Base-by-base conservation (phyloP, 768 basidiomycete species). In the Russula ochroleuca region DNA sequence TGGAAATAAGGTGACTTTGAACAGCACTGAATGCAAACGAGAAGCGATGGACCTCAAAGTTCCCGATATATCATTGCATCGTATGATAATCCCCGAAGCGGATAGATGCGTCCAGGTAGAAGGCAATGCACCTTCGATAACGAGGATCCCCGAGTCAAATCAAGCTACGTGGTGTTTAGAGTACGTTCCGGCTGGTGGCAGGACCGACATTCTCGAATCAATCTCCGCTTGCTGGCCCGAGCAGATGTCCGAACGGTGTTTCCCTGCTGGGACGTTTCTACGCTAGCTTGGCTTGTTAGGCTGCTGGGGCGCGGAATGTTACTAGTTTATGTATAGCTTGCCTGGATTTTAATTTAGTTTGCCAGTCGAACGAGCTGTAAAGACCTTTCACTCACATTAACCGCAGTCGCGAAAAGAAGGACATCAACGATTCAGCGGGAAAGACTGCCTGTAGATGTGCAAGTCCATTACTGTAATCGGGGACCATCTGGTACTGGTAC, bases 21-120 rank as follows among this genome's bases (percentile, higher is more conserved):
- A 40, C 25, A 38, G n/a, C 21, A 19, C 47, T 38, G 38, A 49
- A 56, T 50, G 31, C 31, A 51, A 57, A 33, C 21, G 33, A 62
- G 61, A 62, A 62, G 55, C 54, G 21, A n/a, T 14, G 13, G 17
- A 5, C 50, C 10, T 37, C 14, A 21, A 49, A n/a, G 52, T 35
- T n/a, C 40, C 59, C 50, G 59, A 59, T 59, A 31, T 59, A 59
- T 59, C 21, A 19, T 37, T 21, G 15, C 47, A 28, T 49, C 11
- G 13, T 19, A 50, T 43, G 45, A 51, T 62, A 50, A 50, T 62
- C 55, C 48, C 55, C 40, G 59, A 60, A 52, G 50, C 50, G 50
- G 59, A 13, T 53, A 53, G 33, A 61, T 61, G 51, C 41, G 6
- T 52, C 41, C 33, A 43, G 21, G 17, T 2, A 45, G 21, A 61